Conservation (phyloP, 2,329 filamentous ascomycete genomes). For the Sporothrix brasiliensis region DNA sequence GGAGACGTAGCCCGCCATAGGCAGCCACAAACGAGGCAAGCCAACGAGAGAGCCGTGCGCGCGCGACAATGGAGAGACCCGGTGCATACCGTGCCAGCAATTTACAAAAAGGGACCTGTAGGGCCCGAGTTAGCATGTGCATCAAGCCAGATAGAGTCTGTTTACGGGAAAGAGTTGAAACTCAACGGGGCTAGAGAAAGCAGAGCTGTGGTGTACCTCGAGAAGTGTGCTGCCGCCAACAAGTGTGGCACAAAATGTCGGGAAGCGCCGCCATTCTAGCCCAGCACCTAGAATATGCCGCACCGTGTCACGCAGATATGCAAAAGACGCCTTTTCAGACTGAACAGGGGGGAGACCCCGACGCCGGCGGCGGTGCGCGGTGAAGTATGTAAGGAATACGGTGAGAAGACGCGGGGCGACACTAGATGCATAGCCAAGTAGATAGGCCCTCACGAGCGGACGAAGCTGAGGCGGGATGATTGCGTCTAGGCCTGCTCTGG, state of each 20-base stretch:
- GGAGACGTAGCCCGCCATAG: slow-evolving; percentile 59
- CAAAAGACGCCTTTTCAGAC: slow-evolving; percentile 17
- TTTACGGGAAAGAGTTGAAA: too few relatives aligned
- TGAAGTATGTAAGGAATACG: slow-evolving; percentile 55
- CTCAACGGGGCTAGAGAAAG: too few relatives aligned
- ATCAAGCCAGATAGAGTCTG: too few relatives aligned
- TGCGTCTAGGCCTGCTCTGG: slow-evolving; percentile 34
- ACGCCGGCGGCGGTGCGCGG: slow-evolving; percentile 44
- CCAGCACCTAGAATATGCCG: slow-evolving; percentile 53
- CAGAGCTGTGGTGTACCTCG: slow-evolving; percentile 50
- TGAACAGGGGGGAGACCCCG: slow-evolving; percentile 41
- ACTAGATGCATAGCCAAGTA: slow-evolving; percentile 62
- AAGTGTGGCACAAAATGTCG: slow-evolving; percentile 63
- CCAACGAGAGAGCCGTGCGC: slow-evolving; percentile 58
- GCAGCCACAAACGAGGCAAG: slow-evolving; percentile 61
- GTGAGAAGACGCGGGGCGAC: slow-evolving; percentile 61
- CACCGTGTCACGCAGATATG: slow-evolving; percentile 39
- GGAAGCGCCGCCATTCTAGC: slow-evolving; percentile 60
- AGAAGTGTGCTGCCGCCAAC: slow-evolving; percentile 64
- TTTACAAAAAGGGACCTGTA: slow-evolving; percentile 42
- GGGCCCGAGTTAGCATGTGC: slow-evolving; percentile 8
- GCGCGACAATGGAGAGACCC: slow-evolving; percentile 39
- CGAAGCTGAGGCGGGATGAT: slow-evolving; percentile 55
- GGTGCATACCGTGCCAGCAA: slow-evolving; percentile 39
- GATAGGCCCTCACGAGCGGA: slow-evolving; percentile 62